Percentiles rank a stretch among this genome's conserved stretches.
phyloP scores from a whole-genome alignment of 805 yeast genomes.

The Candida pseudofarinosa region DNA sequence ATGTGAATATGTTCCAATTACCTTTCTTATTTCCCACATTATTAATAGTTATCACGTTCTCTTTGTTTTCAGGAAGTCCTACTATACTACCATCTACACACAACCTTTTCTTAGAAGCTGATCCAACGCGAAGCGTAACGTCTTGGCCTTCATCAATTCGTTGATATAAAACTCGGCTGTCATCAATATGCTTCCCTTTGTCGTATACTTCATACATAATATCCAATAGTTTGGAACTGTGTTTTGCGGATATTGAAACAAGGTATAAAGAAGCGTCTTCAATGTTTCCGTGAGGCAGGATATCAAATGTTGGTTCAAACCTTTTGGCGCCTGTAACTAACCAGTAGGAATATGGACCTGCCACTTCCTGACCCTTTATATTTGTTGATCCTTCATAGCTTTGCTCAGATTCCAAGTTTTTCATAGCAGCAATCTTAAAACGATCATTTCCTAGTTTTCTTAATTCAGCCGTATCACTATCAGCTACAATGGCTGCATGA shows the following conservation, averaged over 20 bases:
- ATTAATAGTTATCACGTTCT: slow-evolving; percentile 10
- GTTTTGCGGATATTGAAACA: slow-evolving; percentile 40
- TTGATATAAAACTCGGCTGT: slow-evolving; percentile 46
- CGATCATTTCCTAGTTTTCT: slow-evolving; percentile 61
- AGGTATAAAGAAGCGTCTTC: slow-evolving; percentile 40
- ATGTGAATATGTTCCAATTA: slow-evolving; percentile 18
- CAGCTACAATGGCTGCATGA: slow-evolving; percentile 82
- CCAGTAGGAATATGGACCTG: slow-evolving; percentile 55
- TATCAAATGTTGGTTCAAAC: slow-evolving; percentile 58
- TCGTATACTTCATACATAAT: slow-evolving; percentile 57
- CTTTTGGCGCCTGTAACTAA: slow-evolving; percentile 50
- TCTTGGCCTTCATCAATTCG: slow-evolving; percentile 24
- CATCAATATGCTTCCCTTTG: slow-evolving; percentile 50
- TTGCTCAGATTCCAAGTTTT: slow-evolving; percentile 49
- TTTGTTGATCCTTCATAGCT: slow-evolving; percentile 42
- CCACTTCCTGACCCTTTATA: slow-evolving; percentile 12
- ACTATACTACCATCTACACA: slow-evolving; percentile 66
- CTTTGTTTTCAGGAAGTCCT: slow-evolving; percentile 20
- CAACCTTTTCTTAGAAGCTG: slow-evolving; percentile 37
- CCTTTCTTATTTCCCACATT: slow-evolving; percentile 17
- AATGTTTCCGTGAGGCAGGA: slow-evolving; percentile 57
- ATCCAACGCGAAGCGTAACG: slow-evolving; percentile 12
- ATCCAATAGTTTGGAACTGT: slow-evolving; percentile 40
- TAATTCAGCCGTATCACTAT: slow-evolving; percentile 66
- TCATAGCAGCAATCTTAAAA: slow-evolving; percentile 64